Base-by-base conservation (phyloP, 257 asterid genomes). In the Ballota nigra region DNA sequence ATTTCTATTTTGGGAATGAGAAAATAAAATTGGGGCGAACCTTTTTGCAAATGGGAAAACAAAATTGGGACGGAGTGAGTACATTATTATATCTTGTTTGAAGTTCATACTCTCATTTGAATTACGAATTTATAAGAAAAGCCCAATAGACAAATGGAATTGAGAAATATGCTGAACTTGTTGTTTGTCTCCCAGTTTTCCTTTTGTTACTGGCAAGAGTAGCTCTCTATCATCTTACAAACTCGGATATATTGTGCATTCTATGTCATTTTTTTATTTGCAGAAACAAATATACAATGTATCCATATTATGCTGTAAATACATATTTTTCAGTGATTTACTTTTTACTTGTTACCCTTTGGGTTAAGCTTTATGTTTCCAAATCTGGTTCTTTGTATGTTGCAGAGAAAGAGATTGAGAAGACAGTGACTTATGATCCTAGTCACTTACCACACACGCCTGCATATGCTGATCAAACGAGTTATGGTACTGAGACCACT, bases 401-500 rank as follows among this genome's bases (percentile, higher is more conserved):
- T 28, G 76, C 86, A 94, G 99, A 86, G 63, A 86, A 82, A 64
- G 92, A 75, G 36, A 34, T 77, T 36, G 77, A 77, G 69, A 80
- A 86, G 40, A 71, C 89, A 3, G 77, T 79, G 56, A 68, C 85
- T 49, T 76, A 78, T 71, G 90, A 85, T 45, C 79, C 68, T 41
- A 77, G 79, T 74, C 87, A 80, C 6, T 74, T 64, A 28, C 90
- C 83, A 81, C 63, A 75, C 16, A 86, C 83, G 68, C 79, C 90
- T 53, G 49, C 80, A 40, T 85, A 85, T 77, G 76, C 63, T 63
- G 82, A 88, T 73, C 97, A 81, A 73, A 38, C 81, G 22, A 70
- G 79, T 79, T 91, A 85, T 75, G 84, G 81, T 69, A 83, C n/a
- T 72, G 80, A 76, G 58, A 91, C 88, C 57, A 68, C 95, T 80